A percentile compares a stretch with the other conserved stretches of the same genome.
phyloP scores from a whole-genome alignment of 2,329 filamentous ascomycete genomes.

The Eurotiales sp. region DNA sequence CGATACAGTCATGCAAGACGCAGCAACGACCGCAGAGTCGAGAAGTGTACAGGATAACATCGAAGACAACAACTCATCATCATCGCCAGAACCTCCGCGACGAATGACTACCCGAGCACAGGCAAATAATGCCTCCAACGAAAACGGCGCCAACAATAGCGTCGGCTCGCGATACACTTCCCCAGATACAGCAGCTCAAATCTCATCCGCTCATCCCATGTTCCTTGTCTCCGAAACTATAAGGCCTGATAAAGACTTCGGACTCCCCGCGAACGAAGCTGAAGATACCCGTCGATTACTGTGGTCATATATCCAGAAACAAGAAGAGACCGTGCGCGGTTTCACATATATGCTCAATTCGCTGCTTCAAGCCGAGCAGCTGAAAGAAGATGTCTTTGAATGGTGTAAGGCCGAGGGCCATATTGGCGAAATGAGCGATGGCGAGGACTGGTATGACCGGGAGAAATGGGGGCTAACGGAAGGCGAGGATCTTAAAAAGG shows the following conservation, averaged over 20 bases:
- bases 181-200: conserved; percentile 27
- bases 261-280: conserved; percentile 56
- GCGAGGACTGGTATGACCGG: conserved; percentile 64
- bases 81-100: conserved; percentile 39
- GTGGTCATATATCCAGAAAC: conserved; percentile 62
- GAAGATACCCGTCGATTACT: conserved; percentile 60
- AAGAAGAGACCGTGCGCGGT: conserved; percentile 60
- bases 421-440: conserved; percentile 63
- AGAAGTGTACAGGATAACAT: conserved; percentile 27
- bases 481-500: conserved; percentile 57
- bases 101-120: conserved; percentile 47
- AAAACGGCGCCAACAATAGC: conserved; percentile 22
- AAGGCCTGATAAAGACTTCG: conserved; percentile 53
- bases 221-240: conserved; percentile 52
- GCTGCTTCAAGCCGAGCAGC: conserved; percentile 56
- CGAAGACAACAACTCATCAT: too few species aligned
- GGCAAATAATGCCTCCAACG: conserved; percentile 32
- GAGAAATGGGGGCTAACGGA: conserved; percentile 56
- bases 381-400: conserved; percentile 57
- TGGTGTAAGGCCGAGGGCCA: conserved; percentile 62
- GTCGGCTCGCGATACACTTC: conserved; percentile 18
- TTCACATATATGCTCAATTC: conserved; percentile 54
- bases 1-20: conserved; percentile 12
- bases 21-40: conserved; percentile 14
- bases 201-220: conserved; percentile 51